phyloP scores from a whole-genome alignment of 345 rosid species.

The Eucalyptus viminalis region DNA sequence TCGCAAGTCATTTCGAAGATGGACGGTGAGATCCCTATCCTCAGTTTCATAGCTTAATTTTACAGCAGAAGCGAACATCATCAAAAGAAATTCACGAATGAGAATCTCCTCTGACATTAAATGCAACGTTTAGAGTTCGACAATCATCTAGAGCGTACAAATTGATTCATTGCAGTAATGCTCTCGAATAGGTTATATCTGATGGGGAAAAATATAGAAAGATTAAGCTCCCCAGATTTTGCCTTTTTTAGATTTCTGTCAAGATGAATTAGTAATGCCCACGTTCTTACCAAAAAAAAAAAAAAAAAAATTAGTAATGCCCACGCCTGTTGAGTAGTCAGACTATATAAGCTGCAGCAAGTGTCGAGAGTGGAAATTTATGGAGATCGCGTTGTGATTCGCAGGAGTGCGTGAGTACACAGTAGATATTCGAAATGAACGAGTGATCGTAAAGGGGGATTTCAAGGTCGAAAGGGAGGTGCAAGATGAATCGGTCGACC shows the following conservation, averaged over 20 bases:
- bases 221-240: not conserved
- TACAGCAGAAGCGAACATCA: not conserved
- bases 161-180: not conserved
- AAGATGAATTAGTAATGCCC: not conserved
- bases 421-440: conserved; percentile 23
- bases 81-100: not conserved
- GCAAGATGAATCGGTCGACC: not conserved
- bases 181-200: not conserved
- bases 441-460: conserved; percentile 27
- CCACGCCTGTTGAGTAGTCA: not conserved
- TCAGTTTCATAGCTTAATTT: not conserved
- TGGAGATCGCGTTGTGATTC: not conserved
- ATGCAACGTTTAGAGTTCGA: not conserved
- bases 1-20: conserved; percentile 17
- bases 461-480: not conserved
- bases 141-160: not conserved
- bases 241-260: not conserved
- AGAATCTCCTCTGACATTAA: not conserved
- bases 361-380: not conserved
- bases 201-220: not conserved
- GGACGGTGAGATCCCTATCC: conserved; percentile 9
- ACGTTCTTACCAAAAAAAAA: too few relatives aligned
- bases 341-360: not conserved
- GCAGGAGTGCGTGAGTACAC: conserved; percentile 33
- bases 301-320: too few relatives aligned